A percentile compares a stretch with the other conserved stretches of the same genome.
These are phyloP conservation scores for Neospermospora avenae DNA, from an alignment of 2,329 filamentous ascomycete genomes.

Conservation along the genomic window DNA sequence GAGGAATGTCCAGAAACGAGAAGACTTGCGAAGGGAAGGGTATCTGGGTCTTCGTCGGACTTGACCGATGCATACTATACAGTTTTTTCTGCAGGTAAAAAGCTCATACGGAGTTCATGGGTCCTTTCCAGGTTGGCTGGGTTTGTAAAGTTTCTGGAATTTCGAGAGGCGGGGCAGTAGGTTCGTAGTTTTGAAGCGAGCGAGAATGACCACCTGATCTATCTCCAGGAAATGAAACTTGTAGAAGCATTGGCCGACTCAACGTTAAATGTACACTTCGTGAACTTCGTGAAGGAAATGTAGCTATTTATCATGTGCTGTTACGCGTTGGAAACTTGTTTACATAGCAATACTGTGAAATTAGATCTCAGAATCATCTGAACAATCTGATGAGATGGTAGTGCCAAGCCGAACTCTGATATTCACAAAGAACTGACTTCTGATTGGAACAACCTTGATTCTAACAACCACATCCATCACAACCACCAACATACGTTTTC, in stretches of 20 bases:
- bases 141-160: background rate
- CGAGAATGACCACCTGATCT: background rate
- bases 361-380: too few species aligned
- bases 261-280: too few species aligned
- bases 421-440: background rate
- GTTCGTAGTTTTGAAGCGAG: background rate
- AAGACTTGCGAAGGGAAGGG: background rate
- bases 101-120: background rate
- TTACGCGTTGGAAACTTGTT: too few species aligned
- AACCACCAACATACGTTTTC: too few species aligned
- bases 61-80: background rate
- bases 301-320: too few species aligned
- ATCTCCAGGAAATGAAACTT: too few species aligned
- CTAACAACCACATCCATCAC: background rate
- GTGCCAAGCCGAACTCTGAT: background rate
- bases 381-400: constrained; percentile 1
- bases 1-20: background rate
- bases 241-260: too few species aligned
- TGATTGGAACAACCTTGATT: background rate
- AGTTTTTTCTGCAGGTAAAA: too few species aligned
- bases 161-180: background rate
- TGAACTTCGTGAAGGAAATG: too few species aligned
- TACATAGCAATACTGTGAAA: too few species aligned
- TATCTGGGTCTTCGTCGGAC: background rate
- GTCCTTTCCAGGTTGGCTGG: background rate